These are phyloP conservation scores for Zea mays DNA, from an alignment of 176 grass and related monocot genomes.

Conservation along the genomic window DNA sequence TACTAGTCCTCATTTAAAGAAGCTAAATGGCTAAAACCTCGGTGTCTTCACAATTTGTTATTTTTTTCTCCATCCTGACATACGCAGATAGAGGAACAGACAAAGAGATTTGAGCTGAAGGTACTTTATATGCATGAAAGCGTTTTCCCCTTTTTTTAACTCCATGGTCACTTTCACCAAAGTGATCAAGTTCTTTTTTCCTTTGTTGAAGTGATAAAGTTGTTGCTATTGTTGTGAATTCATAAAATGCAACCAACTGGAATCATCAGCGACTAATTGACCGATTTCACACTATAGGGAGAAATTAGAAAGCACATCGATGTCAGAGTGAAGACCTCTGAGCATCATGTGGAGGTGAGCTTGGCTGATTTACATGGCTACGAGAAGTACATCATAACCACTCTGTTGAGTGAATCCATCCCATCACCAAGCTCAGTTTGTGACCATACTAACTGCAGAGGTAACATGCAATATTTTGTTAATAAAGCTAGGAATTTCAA, in stretches of 20 bases:
- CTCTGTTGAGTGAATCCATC: conserved; percentile 57
- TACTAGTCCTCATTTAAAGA: background rate
- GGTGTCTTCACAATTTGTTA: background rate
- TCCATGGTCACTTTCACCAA: background rate
- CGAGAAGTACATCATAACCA: conserved; percentile 61
- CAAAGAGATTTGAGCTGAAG: conserved; percentile 65
- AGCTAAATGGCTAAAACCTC: background rate
- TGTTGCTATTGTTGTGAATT: background rate
- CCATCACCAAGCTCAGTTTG: conserved; percentile 35
- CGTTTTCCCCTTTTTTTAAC: conserved; percentile 2
- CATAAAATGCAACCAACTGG: background rate
- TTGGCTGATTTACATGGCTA: conserved; percentile 67
- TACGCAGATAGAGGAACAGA: conserved; percentile 44
- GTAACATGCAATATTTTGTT: conserved; percentile 33
- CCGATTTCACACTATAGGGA: conserved; percentile 34
- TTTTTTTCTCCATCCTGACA: background rate
- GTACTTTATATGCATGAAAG: conserved; percentile 12
- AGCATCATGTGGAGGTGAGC: conserved; percentile 67
- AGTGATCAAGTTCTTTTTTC: background rate
- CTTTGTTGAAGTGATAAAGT: background rate
- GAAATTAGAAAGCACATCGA: conserved; percentile 60
- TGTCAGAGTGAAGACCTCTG: conserved; percentile 46
- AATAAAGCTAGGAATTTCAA: background rate
- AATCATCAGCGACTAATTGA: background rate
- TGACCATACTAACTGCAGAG: conserved; percentile 50